Evolutionary conservation across 345 rosid species (phyloP), one percentile per base, ranked within the genome.

Genomic region (Brassica napus): DNA sequence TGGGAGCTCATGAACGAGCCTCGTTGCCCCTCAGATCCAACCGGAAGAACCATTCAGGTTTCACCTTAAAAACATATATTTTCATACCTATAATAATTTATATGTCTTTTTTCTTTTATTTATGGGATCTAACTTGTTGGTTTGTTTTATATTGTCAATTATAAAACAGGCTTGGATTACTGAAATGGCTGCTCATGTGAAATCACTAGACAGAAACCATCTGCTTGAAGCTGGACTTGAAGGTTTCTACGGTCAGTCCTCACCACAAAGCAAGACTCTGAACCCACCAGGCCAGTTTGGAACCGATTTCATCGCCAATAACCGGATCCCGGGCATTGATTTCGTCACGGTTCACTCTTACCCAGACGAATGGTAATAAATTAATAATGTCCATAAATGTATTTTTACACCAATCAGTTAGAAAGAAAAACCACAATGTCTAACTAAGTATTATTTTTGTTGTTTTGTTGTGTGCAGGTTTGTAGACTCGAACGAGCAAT

Each of bases 291-390:
- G 90, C 59, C 84, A 86, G 24, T 76, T 86, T 7, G 98, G 98
- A 63, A 93, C 98, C 0, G 98, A 94, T 79, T 94, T 92, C 85
- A 88, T 92, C 24, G 90, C 92, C 24, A 91, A 94, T 68, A 93
- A 93, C 82, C 89, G 77, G 3, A 82, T 91, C 68, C 90, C 87
- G 0, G 92, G 85, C 73, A 89, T 94, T 75, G 98, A 94, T 81
- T 91, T 94, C 54, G 98, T 89, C 23, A 88, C 98, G 0, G 90
- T 84, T 77, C 99, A 95, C 82, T 80, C 96, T 3, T 91, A 95
- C 77, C 99, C 99, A 1, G 99, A 95, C 74, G 97, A 92, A 87
- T 95, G 99, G 98, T 92, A 86, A 18, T 52, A 52, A 35, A 35
- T 35, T 6, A 35, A 35, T 35, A 35, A 35, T n/a, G n/a, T n/a